These are phyloP conservation scores for Clathrospora elynae DNA, from an alignment of 2,329 filamentous ascomycete species.

Conservation along the genomic window DNA sequence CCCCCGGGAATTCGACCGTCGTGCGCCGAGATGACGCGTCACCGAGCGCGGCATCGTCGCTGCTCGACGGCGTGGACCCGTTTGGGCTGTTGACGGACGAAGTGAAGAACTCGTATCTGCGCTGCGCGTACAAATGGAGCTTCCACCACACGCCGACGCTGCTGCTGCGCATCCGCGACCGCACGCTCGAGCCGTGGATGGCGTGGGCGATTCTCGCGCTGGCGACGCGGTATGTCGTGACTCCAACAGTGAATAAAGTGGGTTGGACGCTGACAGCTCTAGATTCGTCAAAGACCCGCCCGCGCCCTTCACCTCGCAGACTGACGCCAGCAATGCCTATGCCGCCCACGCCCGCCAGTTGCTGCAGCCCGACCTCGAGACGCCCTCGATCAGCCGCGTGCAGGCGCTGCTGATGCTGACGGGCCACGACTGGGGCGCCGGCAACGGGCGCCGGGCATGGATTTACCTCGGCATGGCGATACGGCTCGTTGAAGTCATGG, in stretches of 20 bases:
- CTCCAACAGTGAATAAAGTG: too few relatives aligned
- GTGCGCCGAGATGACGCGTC: conserved; percentile 24
- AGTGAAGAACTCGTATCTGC: conserved; percentile 50
- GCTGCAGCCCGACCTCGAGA: conserved; percentile 49
- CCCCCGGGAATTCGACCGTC: conserved; percentile 35
- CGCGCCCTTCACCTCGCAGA: conserved; percentile 43
- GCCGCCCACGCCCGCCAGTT: conserved; percentile 49
- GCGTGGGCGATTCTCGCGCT: conserved; percentile 52
- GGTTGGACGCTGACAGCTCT: background rate
- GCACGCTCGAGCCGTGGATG: conserved; percentile 47
- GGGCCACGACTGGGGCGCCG: conserved; percentile 55
- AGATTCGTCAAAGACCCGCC: conserved; percentile 49
- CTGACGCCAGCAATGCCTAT: conserved; percentile 50
- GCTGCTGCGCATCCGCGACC: conserved; percentile 46
- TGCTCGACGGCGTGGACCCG: conserved; percentile 44
- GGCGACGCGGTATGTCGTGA: conserved; percentile 43
- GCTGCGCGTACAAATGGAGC: conserved; percentile 52
- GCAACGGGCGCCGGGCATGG: conserved; percentile 49
- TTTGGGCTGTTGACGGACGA: conserved; percentile 50
- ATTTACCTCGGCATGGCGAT: conserved; percentile 52
- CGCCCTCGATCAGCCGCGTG: conserved; percentile 47
- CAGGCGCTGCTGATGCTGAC: conserved; percentile 52
- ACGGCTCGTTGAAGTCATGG: conserved; percentile 49
- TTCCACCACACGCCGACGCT: conserved; percentile 51
- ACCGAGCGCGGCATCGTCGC: conserved; percentile 34